A percentile compares a stretch with the other conserved stretches of the same genome.
phyloP scores from a whole-genome alignment of 768 basidiomycete species.

The Cystofilobasidium bisporidii region DNA sequence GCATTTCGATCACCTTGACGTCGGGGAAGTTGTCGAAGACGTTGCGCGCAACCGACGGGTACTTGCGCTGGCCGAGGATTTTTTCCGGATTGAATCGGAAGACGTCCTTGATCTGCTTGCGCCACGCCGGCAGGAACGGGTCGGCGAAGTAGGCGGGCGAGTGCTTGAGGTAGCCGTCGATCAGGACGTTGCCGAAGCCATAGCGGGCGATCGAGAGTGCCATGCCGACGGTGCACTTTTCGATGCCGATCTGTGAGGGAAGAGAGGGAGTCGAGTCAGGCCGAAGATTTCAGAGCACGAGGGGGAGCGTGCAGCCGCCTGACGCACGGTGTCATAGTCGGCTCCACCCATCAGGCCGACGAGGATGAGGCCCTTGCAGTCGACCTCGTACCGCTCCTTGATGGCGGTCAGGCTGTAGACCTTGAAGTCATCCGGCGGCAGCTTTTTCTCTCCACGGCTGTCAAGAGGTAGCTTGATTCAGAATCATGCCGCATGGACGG shows the following conservation, averaged over 20 bases:
- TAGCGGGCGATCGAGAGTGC: neutral
- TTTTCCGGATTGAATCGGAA: neutral
- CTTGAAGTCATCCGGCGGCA: slow-evolving; percentile 1
- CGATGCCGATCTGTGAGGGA: slow-evolving; percentile 5
- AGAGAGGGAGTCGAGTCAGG: neutral
- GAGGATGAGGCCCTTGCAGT: slow-evolving; percentile 26
- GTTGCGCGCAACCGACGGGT: neutral
- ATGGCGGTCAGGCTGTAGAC: slow-evolving; percentile 14
- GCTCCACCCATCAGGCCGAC: slow-evolving; percentile 29
- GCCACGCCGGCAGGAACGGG: slow-evolving; percentile 5
- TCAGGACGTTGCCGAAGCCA: slow-evolving; percentile 7
- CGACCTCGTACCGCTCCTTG: slow-evolving; percentile 4
- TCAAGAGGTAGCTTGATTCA: no score
- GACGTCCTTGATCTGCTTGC: slow-evolving; percentile 5
- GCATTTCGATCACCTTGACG: neutral
- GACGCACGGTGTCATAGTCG: slow-evolving; percentile 25
- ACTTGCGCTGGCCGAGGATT: neutral
- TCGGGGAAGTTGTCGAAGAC: slow-evolving; percentile 4
- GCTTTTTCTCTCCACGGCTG: slow-evolving; percentile 6
- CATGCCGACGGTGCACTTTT: neutral
- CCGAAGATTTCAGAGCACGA: slow-evolving; percentile 13
- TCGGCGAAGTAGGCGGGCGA: slow-evolving; percentile 3
- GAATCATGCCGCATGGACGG: neutral
- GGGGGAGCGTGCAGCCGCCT: no score
- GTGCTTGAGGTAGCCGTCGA: slow-evolving; percentile 1